phyloP scores from a whole-genome alignment of 305 asterid genomes.

The Fraxinus platypoda region DNA sequence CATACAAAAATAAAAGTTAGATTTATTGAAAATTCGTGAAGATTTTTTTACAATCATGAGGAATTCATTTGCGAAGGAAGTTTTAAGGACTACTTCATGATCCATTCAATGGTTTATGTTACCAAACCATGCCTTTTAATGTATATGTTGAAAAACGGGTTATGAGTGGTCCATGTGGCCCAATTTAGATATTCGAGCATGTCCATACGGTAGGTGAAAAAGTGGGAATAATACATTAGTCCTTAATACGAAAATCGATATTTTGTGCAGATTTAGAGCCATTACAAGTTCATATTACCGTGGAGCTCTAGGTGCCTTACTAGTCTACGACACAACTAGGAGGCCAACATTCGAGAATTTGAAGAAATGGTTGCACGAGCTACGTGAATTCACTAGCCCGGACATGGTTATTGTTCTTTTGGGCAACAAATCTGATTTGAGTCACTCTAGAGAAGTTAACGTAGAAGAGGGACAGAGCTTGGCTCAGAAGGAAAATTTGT shows the following conservation, averaged over 20 bases:
- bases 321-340: conserved; percentile 77
- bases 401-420: conserved; percentile 80
- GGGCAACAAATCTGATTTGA: conserved; percentile 76
- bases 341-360: conserved; percentile 60
- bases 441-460: conserved; percentile 48
- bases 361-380: conserved; percentile 65
- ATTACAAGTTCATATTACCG: conserved; percentile 87
- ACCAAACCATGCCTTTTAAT: background rate
- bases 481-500: conserved; percentile 60
- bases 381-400: conserved; percentile 54
- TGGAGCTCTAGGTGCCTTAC: conserved; percentile 74
- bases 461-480: conserved; percentile 66
- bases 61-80: background rate
- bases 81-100: background rate
- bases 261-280: conserved; percentile 62
- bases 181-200: background rate
- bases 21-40: background rate
- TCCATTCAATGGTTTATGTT: background rate
- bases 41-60: no score
- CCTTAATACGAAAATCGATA: background rate
- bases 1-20: background rate
- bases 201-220: background rate
- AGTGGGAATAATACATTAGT: background rate
- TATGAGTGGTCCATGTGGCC: background rate
- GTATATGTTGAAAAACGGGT: background rate